Evolutionary conservation across 192 early-diverging fungal species (phyloP).

Genomic region (Jimgerdemannia flammicorona): DNA sequence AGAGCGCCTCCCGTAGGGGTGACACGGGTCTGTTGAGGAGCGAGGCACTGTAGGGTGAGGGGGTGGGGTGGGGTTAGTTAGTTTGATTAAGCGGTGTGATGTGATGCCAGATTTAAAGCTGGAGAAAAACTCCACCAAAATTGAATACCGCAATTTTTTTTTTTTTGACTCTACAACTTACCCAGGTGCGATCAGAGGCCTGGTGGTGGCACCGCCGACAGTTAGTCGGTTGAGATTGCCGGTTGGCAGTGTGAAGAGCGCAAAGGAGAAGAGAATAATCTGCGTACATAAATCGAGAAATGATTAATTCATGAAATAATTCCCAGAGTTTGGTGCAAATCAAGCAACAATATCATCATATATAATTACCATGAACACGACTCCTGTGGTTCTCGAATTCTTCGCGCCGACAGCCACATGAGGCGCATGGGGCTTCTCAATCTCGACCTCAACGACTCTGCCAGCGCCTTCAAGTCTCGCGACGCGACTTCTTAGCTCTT

Average conservation of each 20-base stretch:
- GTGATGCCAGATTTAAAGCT: no score
- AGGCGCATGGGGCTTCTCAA: not conserved
- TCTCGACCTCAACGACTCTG: conserved; percentile 5
- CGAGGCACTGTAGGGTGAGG: not conserved
- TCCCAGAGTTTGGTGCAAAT: no score
- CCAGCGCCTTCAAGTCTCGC: conserved; percentile 15
- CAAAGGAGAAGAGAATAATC: conserved; percentile 84
- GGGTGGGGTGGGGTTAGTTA: no score
- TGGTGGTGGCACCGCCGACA: conserved; percentile 35
- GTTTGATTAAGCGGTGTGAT: no score
- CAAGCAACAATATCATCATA: not conserved
- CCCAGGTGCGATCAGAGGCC: conserved; percentile 28
- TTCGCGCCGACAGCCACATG: conserved; percentile 13
- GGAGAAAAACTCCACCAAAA: no score
- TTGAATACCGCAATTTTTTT: not conserved
- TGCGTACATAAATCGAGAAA: conserved; percentile 18
- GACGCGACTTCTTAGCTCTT: conserved; percentile 35
- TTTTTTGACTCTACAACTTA: not conserved
- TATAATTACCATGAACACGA: conserved; percentile 55
- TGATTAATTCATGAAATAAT: not conserved
- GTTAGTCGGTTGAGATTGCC: conserved; percentile 39
- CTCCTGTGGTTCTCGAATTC: conserved; percentile 47
- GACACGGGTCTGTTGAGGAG: not conserved
- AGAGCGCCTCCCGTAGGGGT: not conserved
- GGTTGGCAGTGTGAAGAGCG: conserved; percentile 68